These are phyloP conservation scores for Hyaloscypha finlandica DNA, from an alignment of 495 filamentous ascomycete genomes.

Conservation along the genomic window DNA sequence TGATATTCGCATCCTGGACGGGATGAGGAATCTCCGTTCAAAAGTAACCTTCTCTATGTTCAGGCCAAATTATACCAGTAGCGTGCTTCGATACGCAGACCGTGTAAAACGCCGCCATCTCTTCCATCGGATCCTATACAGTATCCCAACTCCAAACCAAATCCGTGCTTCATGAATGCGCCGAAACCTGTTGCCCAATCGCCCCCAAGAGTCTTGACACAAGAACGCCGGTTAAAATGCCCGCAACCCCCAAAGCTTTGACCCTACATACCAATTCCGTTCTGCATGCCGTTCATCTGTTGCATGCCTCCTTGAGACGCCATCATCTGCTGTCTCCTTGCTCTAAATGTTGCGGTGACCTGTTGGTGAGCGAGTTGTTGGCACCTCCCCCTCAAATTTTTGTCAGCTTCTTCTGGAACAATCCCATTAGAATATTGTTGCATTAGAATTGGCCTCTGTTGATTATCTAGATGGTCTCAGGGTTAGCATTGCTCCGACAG, in stretches of 20 bases:
- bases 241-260: not conserved
- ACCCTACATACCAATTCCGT: slow-evolving; percentile 30
- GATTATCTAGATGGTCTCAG: not conserved
- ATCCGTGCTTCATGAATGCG: not conserved
- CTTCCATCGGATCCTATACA: not conserved
- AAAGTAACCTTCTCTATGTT: not conserved
- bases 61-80: not conserved
- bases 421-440: slow-evolving; percentile 23
- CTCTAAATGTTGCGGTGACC: slow-evolving; percentile 3
- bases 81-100: not conserved
- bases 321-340: slow-evolving; percentile 31
- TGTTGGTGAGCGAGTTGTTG: slow-evolving; percentile 18
- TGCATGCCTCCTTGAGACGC: slow-evolving; percentile 21
- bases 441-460: slow-evolving; percentile 1
- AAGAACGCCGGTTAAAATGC: not conserved
- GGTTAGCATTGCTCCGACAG: too few species aligned
- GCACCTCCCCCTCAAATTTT: slow-evolving; percentile 21
- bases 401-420: slow-evolving; percentile 26
- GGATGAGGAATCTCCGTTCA: not conserved
- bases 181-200: not conserved
- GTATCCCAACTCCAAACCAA: not conserved
- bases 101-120: not conserved
- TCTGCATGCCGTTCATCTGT: slow-evolving; percentile 18
- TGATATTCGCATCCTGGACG: too few species aligned
- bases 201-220: not conserved